Conservation (phyloP, 352 stramenopile species). For the Phytophthora fragariae region DNA sequence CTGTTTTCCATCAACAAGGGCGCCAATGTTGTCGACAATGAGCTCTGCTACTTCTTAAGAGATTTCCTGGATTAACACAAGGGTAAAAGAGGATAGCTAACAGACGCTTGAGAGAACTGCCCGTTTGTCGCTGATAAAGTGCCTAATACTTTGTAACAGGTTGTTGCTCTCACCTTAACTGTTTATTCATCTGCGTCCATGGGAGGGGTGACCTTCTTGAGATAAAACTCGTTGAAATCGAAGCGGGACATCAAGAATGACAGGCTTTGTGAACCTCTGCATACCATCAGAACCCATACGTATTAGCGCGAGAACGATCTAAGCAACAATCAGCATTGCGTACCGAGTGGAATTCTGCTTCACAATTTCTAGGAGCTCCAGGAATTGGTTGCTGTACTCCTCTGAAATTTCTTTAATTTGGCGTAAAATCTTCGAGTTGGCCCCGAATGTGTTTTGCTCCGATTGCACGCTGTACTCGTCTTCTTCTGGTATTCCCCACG, state of each 20-base stretch:
- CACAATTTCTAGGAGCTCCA: constrained; percentile 77
- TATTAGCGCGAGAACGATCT: constrained; percentile 6
- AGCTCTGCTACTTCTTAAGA: constrained; percentile 77
- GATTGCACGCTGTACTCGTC: constrained; percentile 54
- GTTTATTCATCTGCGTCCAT: constrained; percentile 60
- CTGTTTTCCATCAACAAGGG: constrained; percentile 60
- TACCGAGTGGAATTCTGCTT: constrained; percentile 65
- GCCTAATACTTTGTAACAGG: neutral
- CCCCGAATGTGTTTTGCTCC: constrained; percentile 50
- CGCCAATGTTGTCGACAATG: constrained; percentile 52
- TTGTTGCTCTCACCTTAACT: constrained; percentile 21
- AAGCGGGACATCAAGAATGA: constrained; percentile 90
- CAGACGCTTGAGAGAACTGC: constrained; percentile 3
- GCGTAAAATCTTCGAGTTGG: constrained; percentile 55
- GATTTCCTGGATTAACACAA: constrained; percentile 61
- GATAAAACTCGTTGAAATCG: constrained; percentile 94
- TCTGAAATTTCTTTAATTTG: constrained; percentile 74
- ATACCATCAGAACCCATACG: constrained; percentile 5
- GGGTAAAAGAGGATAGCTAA: neutral
- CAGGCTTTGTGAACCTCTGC: constrained; percentile 76
- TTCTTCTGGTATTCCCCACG: constrained; percentile 64
- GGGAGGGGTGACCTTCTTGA: constrained; percentile 54
- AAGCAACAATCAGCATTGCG: constrained; percentile 9
- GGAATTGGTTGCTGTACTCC: constrained; percentile 73
- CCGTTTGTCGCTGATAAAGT: neutral